Percentiles rank a stretch among this genome's conserved stretches.
phyloP scores from a whole-genome alignment of 2,329 filamentous ascomycete species.

The Fusarium citri region DNA sequence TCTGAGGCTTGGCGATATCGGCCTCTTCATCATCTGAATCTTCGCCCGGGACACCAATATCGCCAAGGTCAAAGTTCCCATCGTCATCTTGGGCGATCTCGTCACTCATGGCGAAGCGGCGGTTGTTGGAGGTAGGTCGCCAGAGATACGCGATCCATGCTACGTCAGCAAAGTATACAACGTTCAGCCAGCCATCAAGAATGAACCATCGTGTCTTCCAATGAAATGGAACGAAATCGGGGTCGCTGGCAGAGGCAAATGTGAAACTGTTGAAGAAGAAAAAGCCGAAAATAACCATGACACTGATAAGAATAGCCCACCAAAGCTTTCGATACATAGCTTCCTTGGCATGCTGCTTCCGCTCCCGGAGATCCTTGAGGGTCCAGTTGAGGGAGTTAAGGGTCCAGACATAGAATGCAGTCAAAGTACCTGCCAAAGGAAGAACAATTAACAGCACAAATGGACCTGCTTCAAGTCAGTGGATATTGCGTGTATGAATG shows the following conservation, averaged over 20 bases:
- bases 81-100: slow-evolving; percentile 99
- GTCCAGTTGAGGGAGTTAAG: slow-evolving; percentile 94
- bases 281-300: slow-evolving; percentile 96
- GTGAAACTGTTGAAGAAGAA: slow-evolving; percentile 99
- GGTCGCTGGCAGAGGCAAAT: slow-evolving; percentile 85
- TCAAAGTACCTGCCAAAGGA: slow-evolving; percentile 89
- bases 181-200: slow-evolving; percentile 94
- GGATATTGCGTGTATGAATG: background rate
- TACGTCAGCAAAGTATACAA: slow-evolving; percentile 95
- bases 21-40: slow-evolving; percentile 70
- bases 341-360: slow-evolving; percentile 93
- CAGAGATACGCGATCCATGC: slow-evolving; percentile 94
- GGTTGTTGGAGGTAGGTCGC: slow-evolving; percentile 96
- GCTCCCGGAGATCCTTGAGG: slow-evolving; percentile 93
- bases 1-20: slow-evolving; percentile 55
- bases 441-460: slow-evolving; percentile 93
- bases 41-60: slow-evolving; percentile 78
- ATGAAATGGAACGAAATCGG: slow-evolving; percentile 93
- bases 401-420: slow-evolving; percentile 98
- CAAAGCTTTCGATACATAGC: slow-evolving; percentile 98
- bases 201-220: slow-evolving; percentile 99
- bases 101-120: slow-evolving; percentile 98
- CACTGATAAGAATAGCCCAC: slow-evolving; percentile 95
- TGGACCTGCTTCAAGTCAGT: slow-evolving; percentile 67
- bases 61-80: slow-evolving; percentile 92